These are phyloP conservation scores for Paraphaeosphaeria minitans DNA, from an alignment of 2,329 filamentous ascomycete genomes.

Conservation along the genomic window DNA sequence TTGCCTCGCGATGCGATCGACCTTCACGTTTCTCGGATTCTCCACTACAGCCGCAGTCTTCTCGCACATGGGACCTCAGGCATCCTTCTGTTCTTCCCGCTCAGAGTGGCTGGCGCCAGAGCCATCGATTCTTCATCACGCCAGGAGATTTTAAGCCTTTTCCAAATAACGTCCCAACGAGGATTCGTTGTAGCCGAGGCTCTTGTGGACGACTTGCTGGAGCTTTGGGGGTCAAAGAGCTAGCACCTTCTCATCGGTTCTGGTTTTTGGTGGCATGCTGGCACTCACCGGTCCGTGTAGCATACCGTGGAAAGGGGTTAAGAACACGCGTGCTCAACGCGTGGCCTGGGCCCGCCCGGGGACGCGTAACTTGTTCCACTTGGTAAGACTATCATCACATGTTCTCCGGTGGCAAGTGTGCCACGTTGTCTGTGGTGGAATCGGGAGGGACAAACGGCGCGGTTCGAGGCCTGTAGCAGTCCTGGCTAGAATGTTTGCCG, in stretches of 20 bases:
- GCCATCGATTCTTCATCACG: conserved; percentile 14
- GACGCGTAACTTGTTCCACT: too few relatives aligned
- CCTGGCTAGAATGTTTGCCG: too few relatives aligned
- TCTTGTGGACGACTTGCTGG: conserved; percentile 20
- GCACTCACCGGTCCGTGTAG: too few relatives aligned
- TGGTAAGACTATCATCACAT: conserved; percentile 20
- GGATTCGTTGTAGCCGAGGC: conserved; percentile 28
- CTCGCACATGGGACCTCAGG: conserved; percentile 26
- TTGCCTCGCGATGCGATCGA: conserved; percentile 18
- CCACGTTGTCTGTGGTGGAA: neutral
- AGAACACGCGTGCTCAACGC: too few relatives aligned
- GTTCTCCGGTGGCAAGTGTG: conserved; percentile 17
- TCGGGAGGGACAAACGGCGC: neutral
- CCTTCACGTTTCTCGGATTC: conserved; percentile 26
- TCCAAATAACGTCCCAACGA: conserved; percentile 16
- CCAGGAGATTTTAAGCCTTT: conserved; percentile 18
- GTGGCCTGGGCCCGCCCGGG: too few relatives aligned
- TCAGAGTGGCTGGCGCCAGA: conserved; percentile 35
- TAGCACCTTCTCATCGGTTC: too few relatives aligned
- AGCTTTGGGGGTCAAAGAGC: conserved; percentile 17
- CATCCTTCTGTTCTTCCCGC: conserved; percentile 31
- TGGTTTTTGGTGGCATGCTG: too few relatives aligned
- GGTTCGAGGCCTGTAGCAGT: neutral
- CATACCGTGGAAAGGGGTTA: too few relatives aligned
- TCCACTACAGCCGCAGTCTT: conserved; percentile 22